These are phyloP conservation scores for Reticulascus tulasneorum DNA, from an alignment of 2,329 filamentous ascomycete species.

Conservation along the genomic window DNA sequence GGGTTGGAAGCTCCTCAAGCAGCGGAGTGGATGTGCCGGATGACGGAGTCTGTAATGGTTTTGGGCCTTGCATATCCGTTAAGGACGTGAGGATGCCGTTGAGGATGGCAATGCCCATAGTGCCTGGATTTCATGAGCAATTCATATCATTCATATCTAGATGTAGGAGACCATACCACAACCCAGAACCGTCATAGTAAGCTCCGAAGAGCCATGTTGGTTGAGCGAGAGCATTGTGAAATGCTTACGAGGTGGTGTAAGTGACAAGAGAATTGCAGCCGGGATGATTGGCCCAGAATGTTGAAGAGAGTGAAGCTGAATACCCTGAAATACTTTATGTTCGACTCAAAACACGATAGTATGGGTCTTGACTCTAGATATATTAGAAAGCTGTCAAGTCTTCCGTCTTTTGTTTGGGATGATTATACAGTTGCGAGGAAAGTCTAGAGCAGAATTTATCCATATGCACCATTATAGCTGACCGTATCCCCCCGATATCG, in stretches of 20 bases:
- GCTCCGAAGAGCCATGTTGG: slow-evolving; percentile 37
- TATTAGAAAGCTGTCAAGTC: too few species aligned
- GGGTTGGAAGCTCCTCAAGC: slow-evolving; percentile 44
- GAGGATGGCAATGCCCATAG: slow-evolving; percentile 81
- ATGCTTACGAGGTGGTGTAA: slow-evolving; percentile 9
- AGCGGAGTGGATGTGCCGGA: slow-evolving; percentile 39
- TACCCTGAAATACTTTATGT: too few species aligned
- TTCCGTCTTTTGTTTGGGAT: too few species aligned
- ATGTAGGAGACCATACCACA: slow-evolving; percentile 57
- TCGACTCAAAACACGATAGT: too few species aligned
- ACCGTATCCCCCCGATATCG: too few species aligned
- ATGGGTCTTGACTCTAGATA: too few species aligned
- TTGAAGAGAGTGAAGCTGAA: too few species aligned
- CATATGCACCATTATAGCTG: too few species aligned
- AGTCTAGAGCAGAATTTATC: too few species aligned
- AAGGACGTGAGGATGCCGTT: slow-evolving; percentile 74
- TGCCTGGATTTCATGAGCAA: slow-evolving; percentile 47
- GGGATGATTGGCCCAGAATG: too few species aligned
- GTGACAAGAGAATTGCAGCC: too few species aligned
- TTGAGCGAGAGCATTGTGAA: slow-evolving; percentile 25
- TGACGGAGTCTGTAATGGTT: slow-evolving; percentile 32
- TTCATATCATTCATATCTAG: neutral
- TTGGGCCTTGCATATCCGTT: slow-evolving; percentile 41
- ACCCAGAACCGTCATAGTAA: slow-evolving; percentile 77
- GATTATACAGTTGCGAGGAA: too few species aligned